Conservation (phyloP, 2,329 filamentous ascomycete genomes). For the Xylaria hypoxylon region DNA sequence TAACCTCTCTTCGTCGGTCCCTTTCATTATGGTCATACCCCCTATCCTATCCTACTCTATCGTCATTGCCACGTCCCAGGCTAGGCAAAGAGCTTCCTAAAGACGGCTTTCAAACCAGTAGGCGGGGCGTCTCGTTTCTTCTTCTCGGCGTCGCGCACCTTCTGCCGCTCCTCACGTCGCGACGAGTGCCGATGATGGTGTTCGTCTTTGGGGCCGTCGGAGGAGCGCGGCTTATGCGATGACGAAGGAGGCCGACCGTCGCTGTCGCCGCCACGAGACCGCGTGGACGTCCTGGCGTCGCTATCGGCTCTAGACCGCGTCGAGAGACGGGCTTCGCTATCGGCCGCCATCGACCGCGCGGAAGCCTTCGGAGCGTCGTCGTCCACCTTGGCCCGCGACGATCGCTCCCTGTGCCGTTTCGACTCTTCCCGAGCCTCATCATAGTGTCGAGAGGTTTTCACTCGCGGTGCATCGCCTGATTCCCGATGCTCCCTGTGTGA, state of each 20-base stretch:
- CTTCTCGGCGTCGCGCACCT: conserved; percentile 31
- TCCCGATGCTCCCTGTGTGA: conserved; percentile 2
- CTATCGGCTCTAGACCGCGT: conserved; percentile 24
- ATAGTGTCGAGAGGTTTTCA: conserved; percentile 33
- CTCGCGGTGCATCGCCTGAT: conserved; percentile 31
- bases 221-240: conserved; percentile 21
- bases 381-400: conserved; percentile 20
- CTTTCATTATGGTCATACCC: too few species aligned
- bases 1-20: background rate
- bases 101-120: conserved; percentile 51
- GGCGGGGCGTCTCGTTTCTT: conserved; percentile 48
- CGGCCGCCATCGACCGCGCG: conserved; percentile 26
- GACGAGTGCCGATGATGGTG: conserved; percentile 50
- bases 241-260: conserved; percentile 27
- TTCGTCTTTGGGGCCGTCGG: conserved; percentile 45
- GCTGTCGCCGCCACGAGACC: conserved; percentile 12
- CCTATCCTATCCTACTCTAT: background rate
- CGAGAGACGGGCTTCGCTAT: conserved; percentile 30
- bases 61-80: background rate
- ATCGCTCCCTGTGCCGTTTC: conserved; percentile 38
- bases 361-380: conserved; percentile 25
- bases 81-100: conserved; percentile 55
- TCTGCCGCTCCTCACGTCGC: conserved; percentile 33
- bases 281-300: conserved; percentile 17
- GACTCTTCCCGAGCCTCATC: conserved; percentile 36